Evolutionary conservation across 768 basidiomycete genomes (phyloP).

Genomic region (Pisolithus microcarpus): DNA sequence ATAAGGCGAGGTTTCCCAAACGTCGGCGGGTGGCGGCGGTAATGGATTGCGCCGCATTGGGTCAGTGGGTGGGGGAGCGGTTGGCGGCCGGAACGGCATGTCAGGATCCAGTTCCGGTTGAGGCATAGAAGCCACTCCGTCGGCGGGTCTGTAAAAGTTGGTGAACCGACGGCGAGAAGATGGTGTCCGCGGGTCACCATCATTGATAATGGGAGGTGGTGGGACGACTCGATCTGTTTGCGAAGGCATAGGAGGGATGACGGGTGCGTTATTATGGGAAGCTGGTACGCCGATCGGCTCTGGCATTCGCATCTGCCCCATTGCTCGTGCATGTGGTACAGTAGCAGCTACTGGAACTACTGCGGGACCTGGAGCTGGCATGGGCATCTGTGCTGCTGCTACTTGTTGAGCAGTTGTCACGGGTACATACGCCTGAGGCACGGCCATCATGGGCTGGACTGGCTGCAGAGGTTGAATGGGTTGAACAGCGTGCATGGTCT

Average conservation of each 20-base stretch:
- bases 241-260: constrained; percentile 13
- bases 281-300: constrained; percentile 4
- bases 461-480: background rate
- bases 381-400: background rate
- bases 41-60: constrained; percentile 44
- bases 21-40: constrained; percentile 52
- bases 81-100: constrained; percentile 4
- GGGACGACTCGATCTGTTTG: constrained; percentile 7
- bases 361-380: constrained; percentile 7
- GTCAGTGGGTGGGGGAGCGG: constrained; percentile 5
- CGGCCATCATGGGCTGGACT: constrained; percentile 5
- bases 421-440: constrained; percentile 23
- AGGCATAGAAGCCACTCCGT: constrained; percentile 2
- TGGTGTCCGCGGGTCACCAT: constrained; percentile 4
- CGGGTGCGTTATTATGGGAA: background rate
- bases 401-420: constrained; percentile 16
- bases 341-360: constrained; percentile 1
- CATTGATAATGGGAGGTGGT: constrained; percentile 14
- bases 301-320: constrained; percentile 15
- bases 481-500: background rate
- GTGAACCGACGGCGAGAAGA: constrained; percentile 20
- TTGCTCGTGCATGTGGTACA: constrained; percentile 13
- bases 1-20: constrained; percentile 55
- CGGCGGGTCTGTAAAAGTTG: constrained; percentile 20
- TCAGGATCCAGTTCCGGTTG: background rate